These are phyloP conservation scores for Cudoniella acicularis DNA, from an alignment of 495 filamentous ascomycete species.

Conservation along the genomic window DNA sequence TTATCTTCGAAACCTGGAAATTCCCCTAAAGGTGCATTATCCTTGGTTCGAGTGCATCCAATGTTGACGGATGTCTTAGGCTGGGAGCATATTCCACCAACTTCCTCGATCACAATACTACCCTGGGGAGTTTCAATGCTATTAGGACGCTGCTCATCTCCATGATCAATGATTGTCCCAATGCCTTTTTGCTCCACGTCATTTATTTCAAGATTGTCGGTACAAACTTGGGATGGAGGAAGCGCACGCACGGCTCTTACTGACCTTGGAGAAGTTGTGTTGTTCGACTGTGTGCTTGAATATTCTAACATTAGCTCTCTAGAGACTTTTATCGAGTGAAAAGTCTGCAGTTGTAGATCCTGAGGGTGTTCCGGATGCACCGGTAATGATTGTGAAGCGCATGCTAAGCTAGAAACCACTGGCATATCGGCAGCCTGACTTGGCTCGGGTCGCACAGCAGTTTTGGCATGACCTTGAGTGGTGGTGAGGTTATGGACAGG, in stretches of 20 bases:
- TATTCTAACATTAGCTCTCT: neutral
- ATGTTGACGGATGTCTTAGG: too few relatives aligned
- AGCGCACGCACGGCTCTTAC: neutral
- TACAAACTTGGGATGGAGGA: too few relatives aligned
- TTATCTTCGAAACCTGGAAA: too few relatives aligned
- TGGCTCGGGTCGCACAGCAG: too few relatives aligned
- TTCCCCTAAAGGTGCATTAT: too few relatives aligned
- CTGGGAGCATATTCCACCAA: too few relatives aligned
- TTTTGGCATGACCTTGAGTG: too few relatives aligned
- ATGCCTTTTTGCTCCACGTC: neutral
- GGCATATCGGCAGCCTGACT: neutral
- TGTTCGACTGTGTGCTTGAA: slow-evolving; percentile 17
- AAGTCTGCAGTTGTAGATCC: neutral
- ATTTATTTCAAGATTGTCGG: neutral
- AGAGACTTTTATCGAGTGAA: too few relatives aligned
- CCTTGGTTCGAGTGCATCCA: too few relatives aligned
- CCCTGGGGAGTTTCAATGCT: neutral
- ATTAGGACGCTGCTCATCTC: neutral
- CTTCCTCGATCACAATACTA: too few relatives aligned
- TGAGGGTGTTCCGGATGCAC: neutral
- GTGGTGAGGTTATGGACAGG: too few relatives aligned
- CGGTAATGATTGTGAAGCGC: neutral
- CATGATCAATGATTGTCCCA: neutral
- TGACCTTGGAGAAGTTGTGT: slow-evolving; percentile 15
- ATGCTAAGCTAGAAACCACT: neutral